phyloP scores from a whole-genome alignment of 805 yeast species.

The Hanseniaspora taiwanica region DNA sequence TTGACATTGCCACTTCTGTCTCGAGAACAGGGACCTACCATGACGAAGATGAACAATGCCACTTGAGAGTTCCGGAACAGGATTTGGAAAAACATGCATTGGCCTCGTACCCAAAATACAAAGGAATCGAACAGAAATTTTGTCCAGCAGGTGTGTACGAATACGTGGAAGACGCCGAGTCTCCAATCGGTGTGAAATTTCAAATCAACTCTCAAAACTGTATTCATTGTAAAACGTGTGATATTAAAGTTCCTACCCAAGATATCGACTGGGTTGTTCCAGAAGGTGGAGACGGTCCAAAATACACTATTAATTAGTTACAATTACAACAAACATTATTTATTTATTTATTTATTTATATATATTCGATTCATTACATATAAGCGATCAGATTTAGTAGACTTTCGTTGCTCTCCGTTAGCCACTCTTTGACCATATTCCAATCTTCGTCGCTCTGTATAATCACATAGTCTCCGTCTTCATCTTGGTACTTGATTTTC shows the following conservation, averaged over 20 bases:
- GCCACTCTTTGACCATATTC: constrained; percentile 67
- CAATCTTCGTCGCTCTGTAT: constrained; percentile 83
- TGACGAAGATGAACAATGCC: constrained; percentile 87
- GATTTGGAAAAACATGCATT: constrained; percentile 55
- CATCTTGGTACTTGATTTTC: constrained; percentile 74
- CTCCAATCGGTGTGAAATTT: constrained; percentile 56
- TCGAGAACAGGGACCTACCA: constrained; percentile 94
- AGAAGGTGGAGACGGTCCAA: constrained; percentile 98
- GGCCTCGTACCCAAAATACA: constrained; percentile 54
- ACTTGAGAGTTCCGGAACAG: constrained; percentile 57
- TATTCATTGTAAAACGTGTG: constrained; percentile 97
- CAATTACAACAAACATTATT: background rate
- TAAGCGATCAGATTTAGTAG: constrained; percentile 31
- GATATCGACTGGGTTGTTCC: constrained; percentile 96
- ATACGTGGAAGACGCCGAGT: constrained; percentile 52
- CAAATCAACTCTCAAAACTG: constrained; percentile 95
- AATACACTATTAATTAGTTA: constrained; percentile 67
- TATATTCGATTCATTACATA: constrained; percentile 9
- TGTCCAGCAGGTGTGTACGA: constrained; percentile 99
- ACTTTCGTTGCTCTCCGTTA: constrained; percentile 37
- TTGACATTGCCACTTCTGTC: constrained; percentile 88
- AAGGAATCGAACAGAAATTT: constrained; percentile 84
- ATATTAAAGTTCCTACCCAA: constrained; percentile 89
- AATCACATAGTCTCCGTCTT: constrained; percentile 87
- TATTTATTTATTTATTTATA: constrained; percentile 3